These are phyloP conservation scores for Fusarium sulawesiense DNA, from an alignment of 2,329 filamentous ascomycete genomes.

Conservation along the genomic window DNA sequence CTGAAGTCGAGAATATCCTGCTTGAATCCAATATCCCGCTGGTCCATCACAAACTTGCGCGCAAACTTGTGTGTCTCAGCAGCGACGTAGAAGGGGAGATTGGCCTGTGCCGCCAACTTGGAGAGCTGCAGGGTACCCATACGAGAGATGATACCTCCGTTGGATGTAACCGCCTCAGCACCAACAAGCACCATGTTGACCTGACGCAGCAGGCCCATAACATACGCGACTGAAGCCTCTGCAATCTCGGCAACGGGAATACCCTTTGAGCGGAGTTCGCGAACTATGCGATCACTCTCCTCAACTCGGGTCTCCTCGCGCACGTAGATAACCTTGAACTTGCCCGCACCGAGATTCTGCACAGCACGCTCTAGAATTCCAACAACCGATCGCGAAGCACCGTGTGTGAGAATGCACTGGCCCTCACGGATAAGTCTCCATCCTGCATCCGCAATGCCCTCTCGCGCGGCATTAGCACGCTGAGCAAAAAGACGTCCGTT, in stretches of 20 bases:
- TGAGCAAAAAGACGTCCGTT: constrained; percentile 90
- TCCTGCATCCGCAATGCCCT: constrained; percentile 84
- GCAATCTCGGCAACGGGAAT: constrained; percentile 78
- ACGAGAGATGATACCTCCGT: constrained; percentile 90
- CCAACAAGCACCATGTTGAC: constrained; percentile 76
- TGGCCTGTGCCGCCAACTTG: constrained; percentile 74
- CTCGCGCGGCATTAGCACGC: constrained; percentile 84
- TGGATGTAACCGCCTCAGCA: constrained; percentile 90
- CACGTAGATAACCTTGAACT: constrained; percentile 88
- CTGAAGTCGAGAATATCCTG: constrained; percentile 82
- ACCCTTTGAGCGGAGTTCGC: constrained; percentile 75
- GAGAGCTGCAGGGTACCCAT: constrained; percentile 90
- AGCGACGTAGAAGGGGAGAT: constrained; percentile 88
- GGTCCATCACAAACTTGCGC: constrained; percentile 82
- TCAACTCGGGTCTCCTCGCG: constrained; percentile 64
- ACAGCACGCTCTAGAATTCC: constrained; percentile 77
- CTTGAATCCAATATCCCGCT: constrained; percentile 82
- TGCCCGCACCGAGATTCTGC: constrained; percentile 65
- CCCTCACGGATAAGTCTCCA: constrained; percentile 82
- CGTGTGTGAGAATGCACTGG: constrained; percentile 87
- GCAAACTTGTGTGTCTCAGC: constrained; percentile 98
- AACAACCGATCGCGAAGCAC: constrained; percentile 85
- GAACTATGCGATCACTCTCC: constrained; percentile 78
- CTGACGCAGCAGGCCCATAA: constrained; percentile 65
- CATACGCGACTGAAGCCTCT: constrained; percentile 79